Evolutionary conservation across 768 basidiomycete species (phyloP), one percentile per base, ranked within the genome.

Genomic region (Suillus sp.): DNA sequence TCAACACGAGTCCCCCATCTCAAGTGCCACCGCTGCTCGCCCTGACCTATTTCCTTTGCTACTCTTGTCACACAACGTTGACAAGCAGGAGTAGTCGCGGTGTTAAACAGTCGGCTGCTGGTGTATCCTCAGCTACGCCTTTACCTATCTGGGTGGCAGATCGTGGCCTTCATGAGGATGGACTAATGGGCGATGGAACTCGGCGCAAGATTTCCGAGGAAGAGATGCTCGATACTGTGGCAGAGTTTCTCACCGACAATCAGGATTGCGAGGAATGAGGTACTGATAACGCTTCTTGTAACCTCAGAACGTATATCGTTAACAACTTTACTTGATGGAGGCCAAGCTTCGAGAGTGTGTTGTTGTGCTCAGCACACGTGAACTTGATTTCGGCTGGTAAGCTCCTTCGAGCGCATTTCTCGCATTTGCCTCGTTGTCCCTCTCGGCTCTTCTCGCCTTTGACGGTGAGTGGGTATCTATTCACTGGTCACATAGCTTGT

Each of bases 11-110:
- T 40, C 20, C 25, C 18, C 18, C 56, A 16, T 30, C 18, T 1
- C 37, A 30, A 40, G 16, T 30, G 18, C 56, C 56, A 40, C 38
- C 27, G 18, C 6, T 10, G 30, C 38, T 65, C 20, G 77, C 76
- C 1, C 74, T 86, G 25, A 72, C 78, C 9, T 70, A 75, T 0
- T 66, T 71, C n/a, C 76, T 90, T 30, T 90, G 88, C 68, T 90
- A 90, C 68, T 79, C 84, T 22, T 90, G 88, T 67, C 83, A 84
- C 62, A 85, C 86, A 2, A 84, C 80, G 8, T 72, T 88, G 22
- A 88, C 84, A 0, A 87, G 88, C 70, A 79, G 79, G 61, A 83
- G 83, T 65, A 83, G 79, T 66, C 81, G 85, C 7, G 75, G 77
- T 2, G 69, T 72, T 8, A 75, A 70, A 30, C 56, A 27, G 56